phyloP scores from a whole-genome alignment of 768 basidiomycete species.

The Tephrocybe sp. region DNA sequence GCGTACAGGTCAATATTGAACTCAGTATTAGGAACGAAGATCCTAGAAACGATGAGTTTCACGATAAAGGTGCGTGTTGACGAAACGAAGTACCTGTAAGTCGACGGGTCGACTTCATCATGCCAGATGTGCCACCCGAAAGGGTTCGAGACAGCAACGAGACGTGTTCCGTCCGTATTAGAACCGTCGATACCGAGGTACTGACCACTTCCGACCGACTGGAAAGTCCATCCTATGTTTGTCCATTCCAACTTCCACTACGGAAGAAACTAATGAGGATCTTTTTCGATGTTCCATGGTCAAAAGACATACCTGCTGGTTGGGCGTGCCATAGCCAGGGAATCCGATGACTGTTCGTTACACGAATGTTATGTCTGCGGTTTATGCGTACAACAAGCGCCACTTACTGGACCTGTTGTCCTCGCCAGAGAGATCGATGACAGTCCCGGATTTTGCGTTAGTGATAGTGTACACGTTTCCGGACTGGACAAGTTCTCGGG shows the following conservation, averaged over 20 bases:
- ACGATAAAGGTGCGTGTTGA: too few species aligned
- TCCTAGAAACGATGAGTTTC: too few species aligned
- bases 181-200: conserved; percentile 41
- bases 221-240: conserved; percentile 40
- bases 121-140: conserved; percentile 51
- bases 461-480: conserved; percentile 44
- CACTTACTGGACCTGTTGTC: conserved; percentile 48
- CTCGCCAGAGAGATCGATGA: conserved; percentile 53
- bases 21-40: conserved; percentile 43
- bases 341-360: conserved; percentile 38
- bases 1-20: conserved; percentile 48
- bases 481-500: conserved; percentile 17
- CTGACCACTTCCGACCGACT: conserved; percentile 36
- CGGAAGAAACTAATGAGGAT: too few species aligned
- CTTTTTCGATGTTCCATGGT: not conserved
- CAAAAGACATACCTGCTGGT: conserved; percentile 43
- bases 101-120: conserved; percentile 35
- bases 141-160: conserved; percentile 35
- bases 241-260: conserved; percentile 51
- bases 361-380: not conserved
- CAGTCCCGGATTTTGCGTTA: conserved; percentile 53
- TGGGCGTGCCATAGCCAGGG: conserved; percentile 37
- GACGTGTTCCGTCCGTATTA: conserved; percentile 35
- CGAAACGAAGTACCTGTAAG: not conserved
- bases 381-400: not conserved